Conservation (phyloP, 345 rosid species). For the Aurinia saxatilis region DNA sequence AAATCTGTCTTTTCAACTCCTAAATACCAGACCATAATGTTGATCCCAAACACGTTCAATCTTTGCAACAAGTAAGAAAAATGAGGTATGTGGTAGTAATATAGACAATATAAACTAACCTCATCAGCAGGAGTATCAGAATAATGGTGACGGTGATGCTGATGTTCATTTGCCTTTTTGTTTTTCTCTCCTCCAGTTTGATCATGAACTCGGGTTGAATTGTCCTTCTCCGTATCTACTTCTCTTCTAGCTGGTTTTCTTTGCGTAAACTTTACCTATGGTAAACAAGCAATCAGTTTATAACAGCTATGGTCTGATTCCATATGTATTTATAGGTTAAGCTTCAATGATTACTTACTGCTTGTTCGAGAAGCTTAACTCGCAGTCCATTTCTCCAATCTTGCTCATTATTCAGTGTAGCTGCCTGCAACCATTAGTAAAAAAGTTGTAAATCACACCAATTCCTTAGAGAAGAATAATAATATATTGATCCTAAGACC, state of each 20-base stretch:
- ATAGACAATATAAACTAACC: constrained; percentile 27
- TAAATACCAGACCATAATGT: neutral
- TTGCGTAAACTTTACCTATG: constrained; percentile 52
- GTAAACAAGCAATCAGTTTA: neutral
- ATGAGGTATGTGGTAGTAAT: neutral
- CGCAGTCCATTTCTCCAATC: constrained; percentile 96
- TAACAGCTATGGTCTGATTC: neutral
- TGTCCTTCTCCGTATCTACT: constrained; percentile 44
- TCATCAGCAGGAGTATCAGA: constrained; percentile 54
- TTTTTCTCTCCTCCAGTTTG: constrained; percentile 46
- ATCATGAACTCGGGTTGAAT: constrained; percentile 31
- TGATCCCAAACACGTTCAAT: neutral
- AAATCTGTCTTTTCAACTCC: neutral
- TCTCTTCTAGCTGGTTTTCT: constrained; percentile 59
- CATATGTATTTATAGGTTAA: neutral
- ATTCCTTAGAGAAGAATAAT: neutral
- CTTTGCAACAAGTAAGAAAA: neutral
- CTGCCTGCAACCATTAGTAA: constrained; percentile 48
- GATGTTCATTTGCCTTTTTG: constrained; percentile 40
- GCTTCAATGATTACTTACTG: constrained; percentile 32
- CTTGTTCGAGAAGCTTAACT: constrained; percentile 66
- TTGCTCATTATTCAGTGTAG: constrained; percentile 62
- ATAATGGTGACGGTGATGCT: constrained; percentile 28
- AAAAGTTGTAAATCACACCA: neutral
- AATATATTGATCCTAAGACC: neutral